phyloP scores from a whole-genome alignment of 257 asterid species.

The Lantana camara region DNA sequence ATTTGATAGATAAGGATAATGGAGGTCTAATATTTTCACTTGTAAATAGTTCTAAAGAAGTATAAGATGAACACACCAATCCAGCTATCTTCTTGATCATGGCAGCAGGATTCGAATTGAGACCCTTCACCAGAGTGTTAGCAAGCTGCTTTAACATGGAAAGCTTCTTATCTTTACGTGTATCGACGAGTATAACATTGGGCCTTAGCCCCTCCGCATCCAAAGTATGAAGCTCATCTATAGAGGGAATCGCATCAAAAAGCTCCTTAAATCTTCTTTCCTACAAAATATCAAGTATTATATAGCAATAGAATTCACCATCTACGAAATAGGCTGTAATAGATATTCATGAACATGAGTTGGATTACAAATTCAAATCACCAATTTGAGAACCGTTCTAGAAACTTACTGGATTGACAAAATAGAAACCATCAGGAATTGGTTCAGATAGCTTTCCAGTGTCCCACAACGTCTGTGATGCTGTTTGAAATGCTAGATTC shows the following conservation, averaged over 20 bases:
- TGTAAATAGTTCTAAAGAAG: slow-evolving; percentile 2
- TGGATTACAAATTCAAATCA: not conserved
- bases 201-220: slow-evolving; percentile 83
- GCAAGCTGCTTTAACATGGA: slow-evolving; percentile 89
- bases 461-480: slow-evolving; percentile 83
- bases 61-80: slow-evolving; percentile 55
- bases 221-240: slow-evolving; percentile 76
- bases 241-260: slow-evolving; percentile 75
- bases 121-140: slow-evolving; percentile 73
- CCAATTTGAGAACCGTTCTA: not conserved
- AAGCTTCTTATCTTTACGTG: slow-evolving; percentile 88
- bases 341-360: slow-evolving; percentile 10
- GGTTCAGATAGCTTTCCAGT: slow-evolving; percentile 79
- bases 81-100: slow-evolving; percentile 89
- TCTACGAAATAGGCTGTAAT: not conserved
- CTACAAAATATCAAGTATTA: slow-evolving; percentile 49
- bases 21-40: too few species aligned
- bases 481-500: slow-evolving; percentile 51
- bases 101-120: slow-evolving; percentile 68
- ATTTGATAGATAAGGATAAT: too few species aligned
- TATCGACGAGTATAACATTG: slow-evolving; percentile 77
- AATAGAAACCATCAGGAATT: slow-evolving; percentile 92
- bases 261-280: slow-evolving; percentile 95
- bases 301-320: slow-evolving; percentile 24
- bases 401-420: slow-evolving; percentile 71